Conservation (phyloP, 2,329 filamentous ascomycete genomes). For the Alternaria brassicae region DNA sequence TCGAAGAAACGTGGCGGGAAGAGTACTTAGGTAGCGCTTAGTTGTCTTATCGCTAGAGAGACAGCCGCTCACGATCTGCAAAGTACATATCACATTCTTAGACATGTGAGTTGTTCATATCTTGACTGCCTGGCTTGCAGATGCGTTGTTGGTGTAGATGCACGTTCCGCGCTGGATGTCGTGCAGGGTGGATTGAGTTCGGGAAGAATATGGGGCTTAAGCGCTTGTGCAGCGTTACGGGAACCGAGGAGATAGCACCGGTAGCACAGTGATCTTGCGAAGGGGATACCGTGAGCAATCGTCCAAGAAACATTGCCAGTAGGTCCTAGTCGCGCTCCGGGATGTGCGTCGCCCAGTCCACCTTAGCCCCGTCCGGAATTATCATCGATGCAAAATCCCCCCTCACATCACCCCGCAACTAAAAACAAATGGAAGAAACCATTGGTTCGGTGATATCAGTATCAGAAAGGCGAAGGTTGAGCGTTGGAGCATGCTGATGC, state of each 20-base stretch:
- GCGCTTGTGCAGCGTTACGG: neutral
- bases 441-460: neutral
- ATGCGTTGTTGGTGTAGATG: neutral
- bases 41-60: neutral
- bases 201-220: neutral
- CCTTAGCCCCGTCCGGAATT: neutral
- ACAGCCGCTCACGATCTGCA: neutral
- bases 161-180: neutral
- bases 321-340: neutral
- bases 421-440: neutral
- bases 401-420: neutral
- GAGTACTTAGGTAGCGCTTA: neutral
- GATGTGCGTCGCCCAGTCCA: neutral
- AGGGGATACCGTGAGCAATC: neutral
- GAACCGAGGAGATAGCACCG: neutral
- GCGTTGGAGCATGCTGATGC: neutral
- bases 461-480: neutral
- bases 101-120: slow-evolving; percentile 1
- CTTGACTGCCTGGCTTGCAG: neutral
- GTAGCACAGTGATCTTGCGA: neutral
- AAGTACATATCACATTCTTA: neutral
- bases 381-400: neutral
- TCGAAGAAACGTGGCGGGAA: neutral
- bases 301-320: neutral
- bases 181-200: slow-evolving; percentile 1